phyloP scores from a whole-genome alignment of 768 basidiomycete genomes.

The Lyophyllum decastes region DNA sequence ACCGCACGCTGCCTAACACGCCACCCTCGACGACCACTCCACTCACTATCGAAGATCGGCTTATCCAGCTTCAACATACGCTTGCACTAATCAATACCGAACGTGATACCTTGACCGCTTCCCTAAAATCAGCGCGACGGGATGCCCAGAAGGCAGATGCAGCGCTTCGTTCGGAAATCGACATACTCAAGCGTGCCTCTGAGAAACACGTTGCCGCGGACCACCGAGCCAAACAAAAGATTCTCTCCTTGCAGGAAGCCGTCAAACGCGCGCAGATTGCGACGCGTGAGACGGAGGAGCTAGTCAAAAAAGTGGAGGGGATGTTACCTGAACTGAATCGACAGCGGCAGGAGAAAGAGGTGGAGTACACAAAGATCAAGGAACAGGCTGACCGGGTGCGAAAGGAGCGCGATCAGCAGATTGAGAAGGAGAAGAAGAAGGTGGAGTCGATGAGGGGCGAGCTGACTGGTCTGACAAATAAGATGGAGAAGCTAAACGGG shows the following conservation, averaged over 20 bases:
- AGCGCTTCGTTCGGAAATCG: constrained; percentile 80
- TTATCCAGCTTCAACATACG: constrained; percentile 63
- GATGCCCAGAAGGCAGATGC: constrained; percentile 86
- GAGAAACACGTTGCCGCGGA: constrained; percentile 80
- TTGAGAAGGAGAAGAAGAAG: constrained; percentile 49
- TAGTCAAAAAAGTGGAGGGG: constrained; percentile 46
- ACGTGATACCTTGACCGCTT: constrained; percentile 62
- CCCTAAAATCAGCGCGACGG: constrained; percentile 76
- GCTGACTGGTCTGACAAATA: constrained; percentile 52
- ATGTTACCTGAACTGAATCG: constrained; percentile 42
- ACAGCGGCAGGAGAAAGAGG: constrained; percentile 42
- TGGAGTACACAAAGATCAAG: constrained; percentile 43
- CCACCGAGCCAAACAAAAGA: constrained; percentile 81
- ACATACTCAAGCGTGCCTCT: constrained; percentile 76
- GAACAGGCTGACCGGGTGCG: constrained; percentile 47
- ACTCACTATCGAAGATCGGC: constrained; percentile 66
- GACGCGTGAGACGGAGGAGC: constrained; percentile 47
- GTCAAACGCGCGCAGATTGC: constrained; percentile 73
- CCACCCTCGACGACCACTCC: constrained; percentile 33
- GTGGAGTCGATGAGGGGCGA: constrained; percentile 61
- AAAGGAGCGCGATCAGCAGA: constrained; percentile 46
- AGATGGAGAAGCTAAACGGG: constrained; percentile 65
- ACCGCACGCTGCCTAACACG: constrained; percentile 32
- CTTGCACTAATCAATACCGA: constrained; percentile 67
- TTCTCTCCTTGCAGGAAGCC: constrained; percentile 86